Percentiles rank a stretch among this genome's conserved stretches.
These are phyloP conservation scores for Crithidia brevicula DNA, from an alignment of 208 protist species.

Conservation along the genomic window DNA sequence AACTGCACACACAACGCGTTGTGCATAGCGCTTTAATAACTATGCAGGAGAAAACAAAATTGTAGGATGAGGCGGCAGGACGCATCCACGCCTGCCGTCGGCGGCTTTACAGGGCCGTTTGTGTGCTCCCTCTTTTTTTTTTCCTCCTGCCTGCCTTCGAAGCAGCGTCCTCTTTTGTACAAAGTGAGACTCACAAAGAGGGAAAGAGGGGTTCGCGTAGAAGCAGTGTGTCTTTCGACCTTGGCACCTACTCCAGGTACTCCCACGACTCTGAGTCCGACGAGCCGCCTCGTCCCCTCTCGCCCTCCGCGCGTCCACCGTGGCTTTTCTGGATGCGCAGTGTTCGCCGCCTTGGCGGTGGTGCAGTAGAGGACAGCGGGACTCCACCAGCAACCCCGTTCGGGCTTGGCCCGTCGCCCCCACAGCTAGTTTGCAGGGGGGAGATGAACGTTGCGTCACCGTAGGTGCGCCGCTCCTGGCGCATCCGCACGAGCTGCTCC, in stretches of 20 bases:
- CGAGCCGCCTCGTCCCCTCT: background rate
- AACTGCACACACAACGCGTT: too few relatives aligned
- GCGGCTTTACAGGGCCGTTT: too few relatives aligned
- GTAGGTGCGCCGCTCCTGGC: constrained; percentile 15
- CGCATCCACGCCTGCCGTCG: too few relatives aligned
- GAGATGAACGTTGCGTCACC: constrained; percentile 27
- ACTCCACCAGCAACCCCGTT: background rate
- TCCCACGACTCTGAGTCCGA: constrained; percentile 38
- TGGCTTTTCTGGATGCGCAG: background rate
- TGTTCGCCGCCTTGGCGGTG: background rate
- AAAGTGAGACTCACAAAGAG: too few relatives aligned
- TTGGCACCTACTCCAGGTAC: constrained; percentile 27
- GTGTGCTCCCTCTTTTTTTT: too few relatives aligned
- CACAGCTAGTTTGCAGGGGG: constrained; percentile 13
- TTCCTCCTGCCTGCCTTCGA: too few relatives aligned
- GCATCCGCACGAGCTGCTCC: constrained; percentile 13
- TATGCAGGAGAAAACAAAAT: background rate
- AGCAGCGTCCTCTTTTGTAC: too few relatives aligned
- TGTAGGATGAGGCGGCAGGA: too few relatives aligned
- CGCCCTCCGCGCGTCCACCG: background rate
- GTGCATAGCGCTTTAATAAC: too few relatives aligned
- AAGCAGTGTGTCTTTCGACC: too few relatives aligned
- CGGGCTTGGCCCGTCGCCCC: background rate
- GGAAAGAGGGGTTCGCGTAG: too few relatives aligned
- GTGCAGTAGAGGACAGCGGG: background rate